Conservation (phyloP, 2,329 filamentous ascomycete species). For the Fusarium graminum region DNA sequence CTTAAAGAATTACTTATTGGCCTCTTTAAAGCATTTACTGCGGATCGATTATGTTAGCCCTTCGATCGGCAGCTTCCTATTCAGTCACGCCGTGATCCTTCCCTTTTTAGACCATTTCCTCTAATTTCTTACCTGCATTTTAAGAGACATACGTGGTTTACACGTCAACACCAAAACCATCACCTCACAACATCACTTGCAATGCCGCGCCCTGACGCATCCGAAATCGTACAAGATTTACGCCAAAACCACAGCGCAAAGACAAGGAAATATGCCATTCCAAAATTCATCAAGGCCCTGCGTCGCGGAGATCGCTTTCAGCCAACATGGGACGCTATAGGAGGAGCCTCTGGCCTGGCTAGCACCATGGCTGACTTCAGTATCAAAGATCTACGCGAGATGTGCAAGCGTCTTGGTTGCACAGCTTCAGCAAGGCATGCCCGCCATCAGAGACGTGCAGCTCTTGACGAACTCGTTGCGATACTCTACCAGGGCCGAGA, state of each 20-base stretch:
- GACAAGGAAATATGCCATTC: conserved; percentile 35
- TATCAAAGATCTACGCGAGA: conserved; percentile 35
- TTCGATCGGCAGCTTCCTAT: conserved; percentile 14
- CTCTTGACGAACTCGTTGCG: conserved; percentile 38
- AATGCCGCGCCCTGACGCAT: conserved; percentile 23
- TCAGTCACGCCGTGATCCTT: conserved; percentile 19
- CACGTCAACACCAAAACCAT: background rate
- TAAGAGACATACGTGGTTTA: background rate
- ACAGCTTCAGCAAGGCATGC: conserved; percentile 40
- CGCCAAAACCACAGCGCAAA: conserved; percentile 38
- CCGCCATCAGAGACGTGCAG: conserved; percentile 41
- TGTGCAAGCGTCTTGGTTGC: conserved; percentile 40
- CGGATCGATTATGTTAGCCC: background rate
- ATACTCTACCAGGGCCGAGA: conserved; percentile 24
- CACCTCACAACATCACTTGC: background rate
- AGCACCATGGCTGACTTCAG: conserved; percentile 47
- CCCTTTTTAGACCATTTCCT: background rate
- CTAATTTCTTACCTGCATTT: background rate
- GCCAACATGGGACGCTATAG: conserved; percentile 41
- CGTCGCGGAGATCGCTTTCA: conserved; percentile 42
- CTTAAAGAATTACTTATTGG: conserved; percentile 2
- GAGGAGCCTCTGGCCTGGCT: conserved; percentile 41
- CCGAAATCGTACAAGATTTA: conserved; percentile 20
- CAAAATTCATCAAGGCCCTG: conserved; percentile 38
- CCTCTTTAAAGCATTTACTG: background rate